A percentile compares a stretch with the other conserved stretches of the same genome.
Conservation (phyloP, 192 early-diverging fungal species). For the Chytriomyces sp. region DNA sequence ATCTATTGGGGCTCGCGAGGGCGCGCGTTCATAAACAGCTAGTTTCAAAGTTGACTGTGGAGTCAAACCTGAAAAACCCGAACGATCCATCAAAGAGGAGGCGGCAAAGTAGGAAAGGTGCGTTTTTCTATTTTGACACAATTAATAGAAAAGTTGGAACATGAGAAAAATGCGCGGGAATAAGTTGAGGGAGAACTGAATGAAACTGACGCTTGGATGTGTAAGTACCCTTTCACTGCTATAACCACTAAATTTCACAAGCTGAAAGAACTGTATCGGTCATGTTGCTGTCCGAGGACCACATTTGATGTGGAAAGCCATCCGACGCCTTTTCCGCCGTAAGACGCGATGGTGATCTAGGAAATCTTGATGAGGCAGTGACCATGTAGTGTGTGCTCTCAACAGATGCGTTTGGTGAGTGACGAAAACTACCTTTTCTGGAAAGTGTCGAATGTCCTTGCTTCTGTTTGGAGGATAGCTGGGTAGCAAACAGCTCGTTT, state of each 20-base stretch:
- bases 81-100: constrained; percentile 6
- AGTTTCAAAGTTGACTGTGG: constrained; percentile 9
- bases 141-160: constrained; percentile 49
- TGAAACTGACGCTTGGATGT: too few relatives aligned
- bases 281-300: too few relatives aligned
- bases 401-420: neutral
- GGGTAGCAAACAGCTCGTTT: too few relatives aligned
- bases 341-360: neutral
- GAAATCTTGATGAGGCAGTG: neutral
- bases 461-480: neutral
- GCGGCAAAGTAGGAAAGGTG: constrained; percentile 25
- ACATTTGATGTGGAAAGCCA: too few relatives aligned
- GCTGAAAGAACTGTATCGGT: too few relatives aligned
- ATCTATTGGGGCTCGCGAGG: neutral
- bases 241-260: too few relatives aligned
- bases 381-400: neutral
- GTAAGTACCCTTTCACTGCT: too few relatives aligned
- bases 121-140: neutral
- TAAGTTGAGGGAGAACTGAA: constrained; percentile 7
- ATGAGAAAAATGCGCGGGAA: constrained; percentile 4
- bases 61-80: constrained; percentile 6
- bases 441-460: neutral
- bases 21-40: constrained; percentile 1
- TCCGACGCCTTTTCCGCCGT: neutral
- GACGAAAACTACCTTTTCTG: neutral